Conservation (phyloP, 768 basidiomycete species). For the Agaricus sinodeliciosus region DNA sequence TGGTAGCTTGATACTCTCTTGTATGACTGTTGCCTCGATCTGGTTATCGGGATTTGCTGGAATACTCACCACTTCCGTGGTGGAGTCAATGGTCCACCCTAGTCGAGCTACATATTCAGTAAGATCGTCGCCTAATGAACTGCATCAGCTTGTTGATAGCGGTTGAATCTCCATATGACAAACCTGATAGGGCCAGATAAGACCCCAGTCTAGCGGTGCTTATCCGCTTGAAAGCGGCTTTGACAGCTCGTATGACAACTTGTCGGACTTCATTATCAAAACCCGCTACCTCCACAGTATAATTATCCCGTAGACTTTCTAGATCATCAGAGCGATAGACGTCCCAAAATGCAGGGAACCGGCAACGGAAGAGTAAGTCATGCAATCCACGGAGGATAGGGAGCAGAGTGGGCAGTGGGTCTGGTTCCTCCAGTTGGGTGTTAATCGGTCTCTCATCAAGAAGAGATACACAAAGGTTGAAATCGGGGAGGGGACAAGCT, state of each 20-base stretch:
- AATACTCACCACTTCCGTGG: constrained; percentile 52
- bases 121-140: constrained; percentile 44
- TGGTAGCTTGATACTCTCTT: constrained; percentile 74
- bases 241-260: constrained; percentile 71
- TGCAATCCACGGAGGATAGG: constrained; percentile 63
- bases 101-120: constrained; percentile 53
- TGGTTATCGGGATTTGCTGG: constrained; percentile 87
- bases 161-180: constrained; percentile 7
- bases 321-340: constrained; percentile 65
- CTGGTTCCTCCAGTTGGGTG: constrained; percentile 65
- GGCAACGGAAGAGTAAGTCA: constrained; percentile 72
- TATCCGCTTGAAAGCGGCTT: constrained; percentile 73
- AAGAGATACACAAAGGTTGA: constrained; percentile 91
- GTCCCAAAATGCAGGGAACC: constrained; percentile 84
- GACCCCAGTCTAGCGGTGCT: constrained; percentile 57
- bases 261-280: constrained; percentile 81
- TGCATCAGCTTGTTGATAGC: background rate
- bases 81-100: constrained; percentile 57
- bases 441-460: constrained; percentile 64
- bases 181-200: constrained; percentile 67
- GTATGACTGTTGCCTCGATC: constrained; percentile 78
- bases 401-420: constrained; percentile 68
- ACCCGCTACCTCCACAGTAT: constrained; percentile 76
- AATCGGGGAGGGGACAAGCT: constrained; percentile 83
- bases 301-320: constrained; percentile 74